phyloP scores from a whole-genome alignment of 169 alveolate species.

The Plasmodium vinckei region DNA sequence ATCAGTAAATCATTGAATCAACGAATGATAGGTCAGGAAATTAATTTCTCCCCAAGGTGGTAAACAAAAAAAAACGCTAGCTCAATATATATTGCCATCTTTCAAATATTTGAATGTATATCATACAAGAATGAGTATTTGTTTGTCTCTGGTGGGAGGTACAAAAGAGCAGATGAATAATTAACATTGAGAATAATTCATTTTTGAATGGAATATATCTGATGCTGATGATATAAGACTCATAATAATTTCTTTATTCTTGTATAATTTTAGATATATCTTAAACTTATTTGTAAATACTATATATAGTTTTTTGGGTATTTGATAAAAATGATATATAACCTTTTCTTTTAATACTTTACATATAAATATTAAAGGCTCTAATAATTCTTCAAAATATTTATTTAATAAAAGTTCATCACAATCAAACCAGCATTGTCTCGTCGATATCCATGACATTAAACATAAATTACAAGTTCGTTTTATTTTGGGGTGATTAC shows the following conservation, averaged over 20 bases:
- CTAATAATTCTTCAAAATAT: slow-evolving; percentile 26
- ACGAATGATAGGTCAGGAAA: too few species aligned
- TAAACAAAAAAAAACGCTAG: too few species aligned
- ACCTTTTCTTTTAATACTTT: slow-evolving; percentile 32
- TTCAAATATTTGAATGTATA: too few species aligned
- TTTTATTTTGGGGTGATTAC: slow-evolving; percentile 11
- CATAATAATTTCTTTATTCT: slow-evolving; percentile 20
- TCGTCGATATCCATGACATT: slow-evolving; percentile 29
- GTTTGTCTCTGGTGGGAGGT: not conserved
- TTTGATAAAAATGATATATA: slow-evolving; percentile 26
- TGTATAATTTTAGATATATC: slow-evolving; percentile 14
- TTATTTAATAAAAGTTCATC: slow-evolving; percentile 18
- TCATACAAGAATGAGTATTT: too few species aligned
- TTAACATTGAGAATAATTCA: not conserved
- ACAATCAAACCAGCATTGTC: slow-evolving; percentile 30
- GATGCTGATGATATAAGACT: slow-evolving; percentile 24
- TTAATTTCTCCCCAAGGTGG: too few species aligned
- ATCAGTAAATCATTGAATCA: too few species aligned
- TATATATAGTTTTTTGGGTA: slow-evolving; percentile 19
- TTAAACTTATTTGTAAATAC: slow-evolving; percentile 25
- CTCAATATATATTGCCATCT: too few species aligned
- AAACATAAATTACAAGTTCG: slow-evolving; percentile 27
- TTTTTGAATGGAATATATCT: slow-evolving; percentile 21
- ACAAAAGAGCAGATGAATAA: not conserved
- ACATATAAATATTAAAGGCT: slow-evolving; percentile 17